Evolutionary conservation across 805 yeast species (phyloP), one percentile per base, ranked within the genome.

Genomic region (Metschnikowia reukaufii): DNA sequence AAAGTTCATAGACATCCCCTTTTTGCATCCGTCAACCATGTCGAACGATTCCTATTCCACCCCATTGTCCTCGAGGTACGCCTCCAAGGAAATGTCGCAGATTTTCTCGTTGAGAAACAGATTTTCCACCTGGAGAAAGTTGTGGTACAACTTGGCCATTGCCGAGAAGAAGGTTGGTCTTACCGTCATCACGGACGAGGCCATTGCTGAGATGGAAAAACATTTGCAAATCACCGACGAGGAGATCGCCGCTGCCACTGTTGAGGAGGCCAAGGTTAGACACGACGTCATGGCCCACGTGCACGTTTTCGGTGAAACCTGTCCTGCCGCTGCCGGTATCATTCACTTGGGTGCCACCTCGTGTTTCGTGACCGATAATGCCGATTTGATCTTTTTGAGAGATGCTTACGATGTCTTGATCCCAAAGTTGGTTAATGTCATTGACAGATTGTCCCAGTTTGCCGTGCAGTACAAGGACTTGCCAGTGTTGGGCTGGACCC

Each of bases 211-310:
- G 76, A 86, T 94, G 89, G 72, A 79, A 54, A 65, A 74, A 18
- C 86, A 94, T 68, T 74, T 92, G 61, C 78, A 69, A 42, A 90
- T 94, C 72, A 84, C 97, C 7, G 97, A 92, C 66, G 95, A 88
- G 58, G 98, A 95, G 63, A 89, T 94, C 54, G 89, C 77, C 48
- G 86, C 76, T 48, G 98, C 99, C 36, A 74, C 91, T 48, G 82
- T 80, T 57, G 97, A 94, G 73, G 99, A 94, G 72, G 96, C 98
- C 44, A 90, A 86, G 67, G 98, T 94, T 48, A 87, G 99, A 76
- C 99, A 94, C 70, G 99, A 94, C 66, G 99, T 94, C 59, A 94
- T 94, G 99, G 96, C 98, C 47, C 99, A 94, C 61, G 99, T 94
- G 47, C 99, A 94, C 65, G 88, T 86, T 48, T 94, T 87, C 66